These are phyloP conservation scores for Tricholoma saponaceum DNA, from an alignment of 768 basidiomycete genomes.

Conservation along the genomic window DNA sequence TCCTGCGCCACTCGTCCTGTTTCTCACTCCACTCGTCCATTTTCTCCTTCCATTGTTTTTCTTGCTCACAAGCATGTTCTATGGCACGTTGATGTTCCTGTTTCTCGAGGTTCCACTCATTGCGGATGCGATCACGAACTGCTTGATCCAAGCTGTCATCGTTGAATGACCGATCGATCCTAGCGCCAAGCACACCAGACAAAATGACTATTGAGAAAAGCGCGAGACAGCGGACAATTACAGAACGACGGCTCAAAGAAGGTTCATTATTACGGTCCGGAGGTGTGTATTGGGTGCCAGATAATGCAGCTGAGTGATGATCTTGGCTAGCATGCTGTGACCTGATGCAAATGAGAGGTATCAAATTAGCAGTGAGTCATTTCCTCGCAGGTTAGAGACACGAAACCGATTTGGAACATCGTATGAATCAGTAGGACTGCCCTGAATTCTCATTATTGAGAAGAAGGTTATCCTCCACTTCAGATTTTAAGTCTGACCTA, in stretches of 20 bases:
- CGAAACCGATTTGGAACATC: too few relatives aligned
- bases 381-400: too few relatives aligned
- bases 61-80: not conserved
- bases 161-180: not conserved
- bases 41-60: not conserved
- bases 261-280: too few relatives aligned
- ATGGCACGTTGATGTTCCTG: not conserved
- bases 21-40: not conserved
- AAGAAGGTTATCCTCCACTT: too few relatives aligned
- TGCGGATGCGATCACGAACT: not conserved
- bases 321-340: not conserved
- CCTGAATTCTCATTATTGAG: too few relatives aligned
- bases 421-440: too few relatives aligned
- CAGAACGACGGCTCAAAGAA: not conserved
- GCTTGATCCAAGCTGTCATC: not conserved
- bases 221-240: not conserved
- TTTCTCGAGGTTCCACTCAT: not conserved
- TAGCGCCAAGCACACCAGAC: not conserved
- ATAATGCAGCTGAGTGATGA: not conserved
- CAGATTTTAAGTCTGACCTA: too few relatives aligned
- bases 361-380: too few relatives aligned
- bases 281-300: not conserved
- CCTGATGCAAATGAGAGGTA: not conserved
- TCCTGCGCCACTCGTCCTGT: not conserved
- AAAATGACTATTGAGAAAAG: not conserved